Conservation (phyloP, 345 rosid genomes). For the Acer campestre region DNA sequence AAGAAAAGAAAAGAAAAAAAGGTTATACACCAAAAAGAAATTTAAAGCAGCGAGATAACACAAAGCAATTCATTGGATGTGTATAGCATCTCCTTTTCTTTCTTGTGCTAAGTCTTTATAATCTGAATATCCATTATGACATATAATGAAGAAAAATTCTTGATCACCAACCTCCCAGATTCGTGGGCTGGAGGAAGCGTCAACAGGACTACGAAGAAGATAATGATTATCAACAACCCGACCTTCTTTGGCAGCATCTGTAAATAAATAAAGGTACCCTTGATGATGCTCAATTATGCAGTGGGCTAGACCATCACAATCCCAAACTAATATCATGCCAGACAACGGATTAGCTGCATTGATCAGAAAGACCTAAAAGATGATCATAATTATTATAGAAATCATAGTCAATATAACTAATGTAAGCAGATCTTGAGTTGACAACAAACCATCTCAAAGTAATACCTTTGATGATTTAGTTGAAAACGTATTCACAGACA, state of each 20-base stretch:
- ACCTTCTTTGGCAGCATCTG: slow-evolving; percentile 75
- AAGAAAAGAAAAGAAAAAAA: slow-evolving; percentile 5
- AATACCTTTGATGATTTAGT: slow-evolving; percentile 76
- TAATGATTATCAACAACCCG: slow-evolving; percentile 67
- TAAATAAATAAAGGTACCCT: slow-evolving; percentile 77
- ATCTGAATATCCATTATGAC: neutral
- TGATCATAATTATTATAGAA: slow-evolving; percentile 30
- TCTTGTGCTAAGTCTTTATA: neutral
- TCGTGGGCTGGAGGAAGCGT: slow-evolving; percentile 50
- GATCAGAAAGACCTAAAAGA: slow-evolving; percentile 89
- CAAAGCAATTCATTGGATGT: neutral
- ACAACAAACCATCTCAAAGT: slow-evolving; percentile 6
- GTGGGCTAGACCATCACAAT: slow-evolving; percentile 78
- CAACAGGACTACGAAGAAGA: slow-evolving; percentile 66
- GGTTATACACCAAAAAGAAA: neutral
- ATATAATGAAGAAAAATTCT: slow-evolving; percentile 1
- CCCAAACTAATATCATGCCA: slow-evolving; percentile 79
- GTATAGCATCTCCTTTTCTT: neutral
- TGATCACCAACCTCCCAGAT: slow-evolving; percentile 77
- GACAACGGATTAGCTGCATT: slow-evolving; percentile 91
- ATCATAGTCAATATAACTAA: slow-evolving; percentile 10
- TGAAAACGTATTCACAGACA: slow-evolving; percentile 72
- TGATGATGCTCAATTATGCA: slow-evolving; percentile 94
- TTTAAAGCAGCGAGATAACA: neutral
- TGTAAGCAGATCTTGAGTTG: slow-evolving; percentile 7